phyloP scores from a whole-genome alignment of 2,329 filamentous ascomycete species.

The Dendrostoma leiphaemia region DNA sequence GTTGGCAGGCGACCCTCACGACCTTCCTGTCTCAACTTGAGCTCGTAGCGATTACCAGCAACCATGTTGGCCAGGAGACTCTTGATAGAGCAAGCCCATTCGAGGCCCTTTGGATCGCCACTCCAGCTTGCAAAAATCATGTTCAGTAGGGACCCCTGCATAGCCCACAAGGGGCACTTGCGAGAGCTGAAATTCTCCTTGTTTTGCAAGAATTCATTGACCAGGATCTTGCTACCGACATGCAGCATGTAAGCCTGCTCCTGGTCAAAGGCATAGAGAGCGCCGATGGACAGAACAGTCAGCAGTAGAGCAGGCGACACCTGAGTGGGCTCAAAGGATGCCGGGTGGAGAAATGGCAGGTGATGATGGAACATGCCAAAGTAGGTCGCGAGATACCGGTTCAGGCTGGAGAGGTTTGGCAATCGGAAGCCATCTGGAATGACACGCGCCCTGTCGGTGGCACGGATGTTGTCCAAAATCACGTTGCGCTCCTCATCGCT shows the following conservation, averaged over 20 bases:
- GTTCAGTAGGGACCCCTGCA: constrained; percentile 95
- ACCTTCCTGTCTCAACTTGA: constrained; percentile 88
- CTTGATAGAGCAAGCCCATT: constrained; percentile 99
- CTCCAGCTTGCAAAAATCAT: constrained; percentile 99
- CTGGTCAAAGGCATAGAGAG: constrained; percentile 94
- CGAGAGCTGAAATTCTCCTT: constrained; percentile 98
- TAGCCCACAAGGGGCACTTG: constrained; percentile 96
- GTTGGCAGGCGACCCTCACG: constrained; percentile 74
- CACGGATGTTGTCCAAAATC: constrained; percentile 83
- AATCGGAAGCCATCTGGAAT: constrained; percentile 88
- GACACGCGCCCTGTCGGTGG: constrained; percentile 75
- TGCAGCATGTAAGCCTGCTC: constrained; percentile 97
- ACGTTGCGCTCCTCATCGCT: constrained; percentile 81
- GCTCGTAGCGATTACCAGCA: constrained; percentile 91
- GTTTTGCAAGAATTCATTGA: constrained; percentile 95
- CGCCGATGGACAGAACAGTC: constrained; percentile 90
- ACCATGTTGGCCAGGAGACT: constrained; percentile 98
- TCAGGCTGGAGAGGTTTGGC: constrained; percentile 75
- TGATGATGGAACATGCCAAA: constrained; percentile 98
- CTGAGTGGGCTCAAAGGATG: constrained; percentile 80
- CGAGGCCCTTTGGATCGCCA: constrained; percentile 92
- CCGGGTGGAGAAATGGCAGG: constrained; percentile 89
- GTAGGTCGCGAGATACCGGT: constrained; percentile 92
- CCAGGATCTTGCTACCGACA: constrained; percentile 94
- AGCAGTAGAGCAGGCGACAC: constrained; percentile 81